Evolutionary conservation across 2,329 filamentous ascomycete species (phyloP), one percentile per base, ranked within the genome.

Genomic region (Leptodontidium sp.): DNA sequence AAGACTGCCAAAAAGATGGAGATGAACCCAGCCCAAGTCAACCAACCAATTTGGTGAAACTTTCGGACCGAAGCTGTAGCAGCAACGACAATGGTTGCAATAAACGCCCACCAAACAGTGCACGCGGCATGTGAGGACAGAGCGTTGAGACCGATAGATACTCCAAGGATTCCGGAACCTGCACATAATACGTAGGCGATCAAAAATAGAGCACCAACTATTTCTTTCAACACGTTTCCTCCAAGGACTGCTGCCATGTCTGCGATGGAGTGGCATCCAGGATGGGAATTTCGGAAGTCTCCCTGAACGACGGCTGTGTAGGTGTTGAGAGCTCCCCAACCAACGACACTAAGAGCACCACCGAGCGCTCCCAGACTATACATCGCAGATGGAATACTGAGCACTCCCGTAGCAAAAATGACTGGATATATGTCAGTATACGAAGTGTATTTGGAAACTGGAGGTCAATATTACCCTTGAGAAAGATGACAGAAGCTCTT

Each of bases 201-300:
- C 17, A 89, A 82, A 77, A 89, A 90, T 1, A 90, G 76, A 0
- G 83, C 73, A 0, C 88, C 87, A 11, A 82, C 81, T 0, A 89
- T 53, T 75, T 90, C 87, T 64, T 82, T 84, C 12, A 85, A 72
- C 70, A 84, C 78, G 1, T 76, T 73, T 0, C 87, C 87, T 1
- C 87, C 86, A 0, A 90, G 82, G 0, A 86, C 80, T 26, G 84
- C 77, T 1, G 85, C 86, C 87, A 90, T 90, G 68, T 90, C 86
- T 26, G 84, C 82, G 53, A 87, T 84, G 15, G 80, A 82, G 73
- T 88, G 85, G 67, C 85, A 86, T 29, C 81, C 81, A 0, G 83
- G 81, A 66, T 87, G 83, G 29, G 78, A 77, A 68, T 84, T 83
- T n/a, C 84, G 79, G 69, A 87, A 87, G 62, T 86, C 78, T 45